Conservation (phyloP, 495 filamentous ascomycete species). For the Cudoniella acicularis region DNA sequence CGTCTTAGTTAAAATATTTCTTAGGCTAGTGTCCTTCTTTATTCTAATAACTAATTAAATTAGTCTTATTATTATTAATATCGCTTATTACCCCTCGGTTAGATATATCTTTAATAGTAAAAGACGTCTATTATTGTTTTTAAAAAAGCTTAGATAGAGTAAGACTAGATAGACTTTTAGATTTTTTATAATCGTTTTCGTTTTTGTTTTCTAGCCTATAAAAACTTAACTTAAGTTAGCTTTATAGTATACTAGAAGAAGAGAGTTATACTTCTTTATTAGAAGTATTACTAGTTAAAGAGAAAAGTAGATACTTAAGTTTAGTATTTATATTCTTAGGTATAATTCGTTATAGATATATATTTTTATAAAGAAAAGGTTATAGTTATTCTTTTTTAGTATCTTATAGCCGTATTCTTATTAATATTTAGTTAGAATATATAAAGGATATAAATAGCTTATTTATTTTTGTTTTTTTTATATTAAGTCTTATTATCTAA, state of each 20-base stretch:
- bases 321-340: slow-evolving; percentile 8
- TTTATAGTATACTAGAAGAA: slow-evolving; percentile 21
- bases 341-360: slow-evolving; percentile 27
- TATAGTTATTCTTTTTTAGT: background rate
- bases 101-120: slow-evolving; percentile 6
- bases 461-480: background rate
- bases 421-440: background rate
- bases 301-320: slow-evolving; percentile 12
- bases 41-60: no score
- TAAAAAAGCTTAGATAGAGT: slow-evolving; percentile 6
- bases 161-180: slow-evolving; percentile 4
- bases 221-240: slow-evolving; percentile 26
- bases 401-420: background rate
- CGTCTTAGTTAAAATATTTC: background rate
- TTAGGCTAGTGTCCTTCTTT: no score
- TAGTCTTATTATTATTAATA: no score
- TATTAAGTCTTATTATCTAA: background rate
- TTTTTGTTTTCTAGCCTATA: slow-evolving; percentile 7
- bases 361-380: background rate
- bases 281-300: slow-evolving; percentile 15
- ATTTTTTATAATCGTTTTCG: slow-evolving; percentile 14
- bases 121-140: slow-evolving; percentile 12
- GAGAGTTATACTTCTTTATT: no score
- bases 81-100: no score
- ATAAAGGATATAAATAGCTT: background rate